Base-by-base conservation (phyloP, 2,329 filamentous ascomycete genomes). In the Achaetomium macrosporum region DNA sequence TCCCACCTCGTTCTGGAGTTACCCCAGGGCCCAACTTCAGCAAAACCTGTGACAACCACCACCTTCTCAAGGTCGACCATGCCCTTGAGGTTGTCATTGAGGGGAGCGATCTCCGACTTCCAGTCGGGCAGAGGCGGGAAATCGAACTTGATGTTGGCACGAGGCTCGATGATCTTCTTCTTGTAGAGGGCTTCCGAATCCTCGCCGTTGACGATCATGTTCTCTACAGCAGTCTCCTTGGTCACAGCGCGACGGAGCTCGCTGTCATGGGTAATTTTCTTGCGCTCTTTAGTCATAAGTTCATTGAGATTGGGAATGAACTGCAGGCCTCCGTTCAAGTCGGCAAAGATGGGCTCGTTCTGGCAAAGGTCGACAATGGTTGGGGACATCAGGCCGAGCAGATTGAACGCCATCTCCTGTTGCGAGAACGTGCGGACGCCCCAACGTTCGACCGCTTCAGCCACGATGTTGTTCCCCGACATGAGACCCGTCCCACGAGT, bases 21-120 rank as follows among this genome's bases (percentile, higher is more conserved):
- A 77, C 93, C 93, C 95, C 93, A 99, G 8, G 93, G 93, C 44
- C 93, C 91, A 57, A 96, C 84, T 70, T 99, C 93, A 50, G 93
- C 83, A 67, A 99, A 99, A 69, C 93, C 93, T 56, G 93, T 96
- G 56, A 99, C 88, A 42, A 99, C 93, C 16, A 99, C 91, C 5
- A 97, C 91, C 78, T 95, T 96, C 66, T 97, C 93, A 39, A 99
- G 83, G 66, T 99, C 92, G 48, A 99, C 93, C 93, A 99, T 99
- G 51, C 91, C 93, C 76, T 95, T 92, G 59, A 99, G 85, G 56
- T 85, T 83, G 16, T 83, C 82, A 65, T 96, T 95, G 65, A 96
- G 85, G 40, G 92, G 90, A 66, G 90, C 87, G 59, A 99, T 78
- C 54, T 97, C 92, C 7, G 81, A 76, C 70, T 97, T 86, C 91